Evolutionary conservation across 257 asterid genomes (phyloP).

Genomic region (Scutellaria minor): DNA sequence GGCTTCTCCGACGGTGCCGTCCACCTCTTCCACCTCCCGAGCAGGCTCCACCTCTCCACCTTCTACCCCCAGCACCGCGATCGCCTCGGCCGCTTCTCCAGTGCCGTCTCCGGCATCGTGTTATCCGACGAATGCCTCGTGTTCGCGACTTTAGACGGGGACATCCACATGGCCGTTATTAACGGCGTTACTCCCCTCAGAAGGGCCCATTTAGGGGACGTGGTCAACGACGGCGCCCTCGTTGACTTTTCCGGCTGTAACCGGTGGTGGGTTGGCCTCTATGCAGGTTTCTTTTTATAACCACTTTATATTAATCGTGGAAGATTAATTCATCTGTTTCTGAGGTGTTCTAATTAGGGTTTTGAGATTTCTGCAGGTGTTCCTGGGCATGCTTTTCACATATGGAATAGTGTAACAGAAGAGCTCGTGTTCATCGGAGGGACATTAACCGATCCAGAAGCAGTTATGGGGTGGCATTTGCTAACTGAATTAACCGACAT

Average conservation of each 20-base stretch:
- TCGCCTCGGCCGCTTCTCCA: constrained; percentile 68
- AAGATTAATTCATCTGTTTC: neutral
- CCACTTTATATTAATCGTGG: too few relatives aligned
- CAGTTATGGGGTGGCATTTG: constrained; percentile 83
- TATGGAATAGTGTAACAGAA: constrained; percentile 76
- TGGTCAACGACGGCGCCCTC: constrained; percentile 76
- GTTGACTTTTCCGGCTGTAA: constrained; percentile 76
- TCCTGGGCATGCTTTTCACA: constrained; percentile 75
- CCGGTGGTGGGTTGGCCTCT: constrained; percentile 96
- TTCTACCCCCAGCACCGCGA: constrained; percentile 69
- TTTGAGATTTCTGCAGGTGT: constrained; percentile 49
- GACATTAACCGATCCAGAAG: constrained; percentile 72
- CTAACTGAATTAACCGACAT: constrained; percentile 62
- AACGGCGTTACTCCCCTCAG: constrained; percentile 47
- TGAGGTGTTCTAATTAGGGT: neutral
- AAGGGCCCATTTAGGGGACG: constrained; percentile 70
- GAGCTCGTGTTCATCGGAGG: constrained; percentile 81
- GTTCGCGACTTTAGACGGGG: constrained; percentile 77
- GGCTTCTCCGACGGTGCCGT: constrained; percentile 84
- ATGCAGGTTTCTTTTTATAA: constrained; percentile 54
- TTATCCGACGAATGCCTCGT: constrained; percentile 54
- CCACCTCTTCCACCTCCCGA: constrained; percentile 59
- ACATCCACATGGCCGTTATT: constrained; percentile 61
- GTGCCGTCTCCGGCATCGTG: constrained; percentile 70
- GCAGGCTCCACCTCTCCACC: constrained; percentile 53